phyloP scores from a whole-genome alignment of 1,284 basidiomycete genomes.

The Marasmius oreades region DNA sequence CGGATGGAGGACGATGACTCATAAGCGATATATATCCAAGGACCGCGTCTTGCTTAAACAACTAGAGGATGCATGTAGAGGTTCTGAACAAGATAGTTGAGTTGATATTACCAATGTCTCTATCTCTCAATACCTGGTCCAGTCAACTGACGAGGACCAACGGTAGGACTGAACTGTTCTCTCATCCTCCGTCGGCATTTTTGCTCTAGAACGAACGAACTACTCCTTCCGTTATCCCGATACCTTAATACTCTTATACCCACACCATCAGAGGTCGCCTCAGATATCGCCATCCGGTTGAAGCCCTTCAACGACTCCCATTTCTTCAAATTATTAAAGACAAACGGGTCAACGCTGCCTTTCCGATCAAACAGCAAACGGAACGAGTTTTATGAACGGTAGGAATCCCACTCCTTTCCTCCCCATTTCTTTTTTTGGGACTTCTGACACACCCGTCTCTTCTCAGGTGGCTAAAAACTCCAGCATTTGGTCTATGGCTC shows the following conservation, averaged over 20 bases:
- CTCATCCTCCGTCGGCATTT: constrained; percentile 82
- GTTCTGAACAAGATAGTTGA: constrained; percentile 52
- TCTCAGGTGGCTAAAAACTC: constrained; percentile 59
- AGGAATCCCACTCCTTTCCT: neutral
- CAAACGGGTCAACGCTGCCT: constrained; percentile 72
- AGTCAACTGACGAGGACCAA: neutral
- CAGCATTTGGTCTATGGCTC: constrained; percentile 75
- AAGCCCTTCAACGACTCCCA: constrained; percentile 77
- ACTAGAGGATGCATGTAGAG: constrained; percentile 55
- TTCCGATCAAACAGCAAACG: constrained; percentile 67
- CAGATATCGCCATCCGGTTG: constrained; percentile 36
- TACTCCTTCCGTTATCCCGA: constrained; percentile 90
- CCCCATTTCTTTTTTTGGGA: neutral
- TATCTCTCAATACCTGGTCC: neutral
- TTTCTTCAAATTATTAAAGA: constrained; percentile 82
- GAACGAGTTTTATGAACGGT: constrained; percentile 66
- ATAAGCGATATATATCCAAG: constrained; percentile 85
- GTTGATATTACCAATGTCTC: constrained; percentile 18
- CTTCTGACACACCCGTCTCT: neutral
- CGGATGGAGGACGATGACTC: constrained; percentile 75
- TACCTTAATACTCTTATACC: constrained; percentile 92
- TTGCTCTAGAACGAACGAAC: constrained; percentile 80
- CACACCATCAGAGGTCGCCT: constrained; percentile 46
- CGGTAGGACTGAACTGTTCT: constrained; percentile 57
- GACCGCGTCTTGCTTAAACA: constrained; percentile 71